Conservation (phyloP, 306 rosid genomes). For the Corylus americana region DNA sequence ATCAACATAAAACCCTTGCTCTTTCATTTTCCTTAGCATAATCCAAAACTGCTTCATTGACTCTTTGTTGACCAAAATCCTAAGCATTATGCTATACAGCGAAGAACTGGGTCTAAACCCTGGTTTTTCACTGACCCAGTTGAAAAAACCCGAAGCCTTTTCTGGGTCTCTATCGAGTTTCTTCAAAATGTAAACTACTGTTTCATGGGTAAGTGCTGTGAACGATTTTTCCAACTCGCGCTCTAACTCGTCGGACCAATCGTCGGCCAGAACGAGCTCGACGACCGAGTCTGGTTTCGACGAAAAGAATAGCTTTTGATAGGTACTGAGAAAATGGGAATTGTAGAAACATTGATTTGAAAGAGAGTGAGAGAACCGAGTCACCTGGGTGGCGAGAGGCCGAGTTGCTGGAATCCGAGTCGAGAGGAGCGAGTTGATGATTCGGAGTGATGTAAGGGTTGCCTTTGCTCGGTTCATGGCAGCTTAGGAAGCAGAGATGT, state of each 20-base stretch:
- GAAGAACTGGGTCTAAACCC: slow-evolving; percentile 65
- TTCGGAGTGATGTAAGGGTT: slow-evolving; percentile 42
- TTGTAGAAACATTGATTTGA: slow-evolving; percentile 17
- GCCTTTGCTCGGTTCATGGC: slow-evolving; percentile 63
- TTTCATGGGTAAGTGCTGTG: slow-evolving; percentile 60
- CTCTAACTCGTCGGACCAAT: slow-evolving; percentile 73
- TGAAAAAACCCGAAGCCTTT: slow-evolving; percentile 69
- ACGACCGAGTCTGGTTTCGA: slow-evolving; percentile 61
- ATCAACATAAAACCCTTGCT: slow-evolving; percentile 65
- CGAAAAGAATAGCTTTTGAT: slow-evolving; percentile 49
- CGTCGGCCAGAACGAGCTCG: slow-evolving; percentile 51
- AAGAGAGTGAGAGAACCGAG: slow-evolving; percentile 42
- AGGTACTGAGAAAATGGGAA: slow-evolving; percentile 29
- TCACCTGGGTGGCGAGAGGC: slow-evolving; percentile 46
- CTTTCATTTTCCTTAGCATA: slow-evolving; percentile 55
- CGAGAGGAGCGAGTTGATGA: slow-evolving; percentile 43
- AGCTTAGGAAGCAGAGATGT: slow-evolving; percentile 6
- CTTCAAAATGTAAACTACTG: slow-evolving; percentile 63
- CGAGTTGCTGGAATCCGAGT: slow-evolving; percentile 39
- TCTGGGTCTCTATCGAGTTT: slow-evolving; percentile 55
- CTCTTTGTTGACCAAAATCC: slow-evolving; percentile 45
- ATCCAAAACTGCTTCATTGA: slow-evolving; percentile 73
- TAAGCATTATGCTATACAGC: slow-evolving; percentile 60
- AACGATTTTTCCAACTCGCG: slow-evolving; percentile 43
- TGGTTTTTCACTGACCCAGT: slow-evolving; percentile 59